Evolutionary conservation across 75 land plant genomes (phyloP).

Genomic region (Pinus albicaulis): DNA sequence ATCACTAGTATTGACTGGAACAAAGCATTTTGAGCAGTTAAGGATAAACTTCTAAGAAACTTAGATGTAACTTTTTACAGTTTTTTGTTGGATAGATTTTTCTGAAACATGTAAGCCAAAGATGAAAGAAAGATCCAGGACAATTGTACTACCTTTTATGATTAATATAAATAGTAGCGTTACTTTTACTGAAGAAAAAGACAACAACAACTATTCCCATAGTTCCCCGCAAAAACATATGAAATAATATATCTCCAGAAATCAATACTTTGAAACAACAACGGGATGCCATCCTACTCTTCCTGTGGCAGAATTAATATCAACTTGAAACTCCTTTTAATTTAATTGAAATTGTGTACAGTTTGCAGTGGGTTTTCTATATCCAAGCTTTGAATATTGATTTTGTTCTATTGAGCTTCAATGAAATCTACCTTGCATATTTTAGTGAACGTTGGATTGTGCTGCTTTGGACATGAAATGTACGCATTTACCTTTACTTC

Average conservation of each 20-base stretch:
- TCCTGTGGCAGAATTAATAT: constrained; percentile 16
- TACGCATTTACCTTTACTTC: not conserved
- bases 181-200: too few relatives aligned
- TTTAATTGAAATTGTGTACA: not conserved
- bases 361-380: constrained; percentile 7
- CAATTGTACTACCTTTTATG: too few relatives aligned
- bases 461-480: not conserved
- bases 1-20: too few relatives aligned
- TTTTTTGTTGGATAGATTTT: too few relatives aligned
- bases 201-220: constrained; percentile 36
- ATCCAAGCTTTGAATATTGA: not conserved
- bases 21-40: too few relatives aligned
- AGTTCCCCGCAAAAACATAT: constrained; percentile 57
- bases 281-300: constrained; percentile 36
- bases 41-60: too few relatives aligned
- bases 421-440: constrained; percentile 19
- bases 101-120: too few relatives aligned
- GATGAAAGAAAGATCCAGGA: too few relatives aligned
- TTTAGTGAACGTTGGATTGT: not conserved
- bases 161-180: too few relatives aligned
- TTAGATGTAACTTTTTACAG: too few relatives aligned
- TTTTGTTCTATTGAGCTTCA: not conserved
- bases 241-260: constrained; percentile 51
- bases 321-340: not conserved
- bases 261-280: constrained; percentile 28